Conservation (phyloP, 371 early-diverging fungal species). For the Mycotypha africana region DNA sequence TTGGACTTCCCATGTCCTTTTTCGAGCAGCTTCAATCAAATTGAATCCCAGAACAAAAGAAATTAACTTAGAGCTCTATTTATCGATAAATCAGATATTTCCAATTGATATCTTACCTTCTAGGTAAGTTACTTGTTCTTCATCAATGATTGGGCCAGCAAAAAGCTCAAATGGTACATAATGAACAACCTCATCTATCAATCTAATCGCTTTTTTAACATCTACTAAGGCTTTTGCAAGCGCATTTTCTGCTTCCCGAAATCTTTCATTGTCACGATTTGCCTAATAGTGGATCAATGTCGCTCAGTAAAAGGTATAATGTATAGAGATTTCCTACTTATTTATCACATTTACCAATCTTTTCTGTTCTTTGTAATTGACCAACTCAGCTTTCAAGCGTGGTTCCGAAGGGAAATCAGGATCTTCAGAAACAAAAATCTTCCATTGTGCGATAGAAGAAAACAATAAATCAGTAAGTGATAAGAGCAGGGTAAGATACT, state of each 20-base stretch:
- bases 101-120: conserved; percentile 18
- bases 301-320: no score
- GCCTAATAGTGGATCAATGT: no score
- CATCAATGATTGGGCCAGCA: conserved; percentile 30
- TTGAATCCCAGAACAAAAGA: no score
- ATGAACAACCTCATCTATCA: conserved; percentile 21
- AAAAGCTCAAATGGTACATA: conserved; percentile 39
- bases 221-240: conserved; percentile 18
- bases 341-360: conserved; percentile 12
- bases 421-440: conserved; percentile 25
- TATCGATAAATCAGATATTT: not conserved
- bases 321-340: no score
- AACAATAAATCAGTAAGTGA: not conserved
- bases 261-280: conserved; percentile 24
- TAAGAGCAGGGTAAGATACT: no score
- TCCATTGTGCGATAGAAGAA: not conserved
- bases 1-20: conserved; percentile 27
- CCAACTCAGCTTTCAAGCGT: conserved; percentile 22
- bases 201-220: conserved; percentile 13
- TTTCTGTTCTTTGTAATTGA: conserved; percentile 24
- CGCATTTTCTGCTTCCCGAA: conserved; percentile 25
- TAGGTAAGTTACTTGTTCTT: conserved; percentile 25
- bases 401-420: conserved; percentile 23
- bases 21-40: conserved; percentile 9
- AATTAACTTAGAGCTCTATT: no score